Evolutionary conservation across 495 filamentous ascomycete species (phyloP).

Genomic region (Terfezia boudieri): DNA sequence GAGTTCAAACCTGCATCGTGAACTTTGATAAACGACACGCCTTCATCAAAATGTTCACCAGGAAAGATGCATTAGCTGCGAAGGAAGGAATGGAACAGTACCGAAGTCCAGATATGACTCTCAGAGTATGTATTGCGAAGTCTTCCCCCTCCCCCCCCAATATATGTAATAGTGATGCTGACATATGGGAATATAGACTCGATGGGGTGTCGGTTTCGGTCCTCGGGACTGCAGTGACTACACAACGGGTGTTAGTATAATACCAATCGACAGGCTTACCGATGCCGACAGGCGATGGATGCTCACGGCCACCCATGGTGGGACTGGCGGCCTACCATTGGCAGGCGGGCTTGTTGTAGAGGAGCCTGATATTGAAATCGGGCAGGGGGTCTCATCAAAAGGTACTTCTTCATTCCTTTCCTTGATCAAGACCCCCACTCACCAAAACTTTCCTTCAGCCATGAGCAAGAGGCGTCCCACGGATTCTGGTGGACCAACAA

Average conservation of each 20-base stretch:
- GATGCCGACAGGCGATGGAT: constrained; percentile 97
- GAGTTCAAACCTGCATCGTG: constrained; percentile 92
- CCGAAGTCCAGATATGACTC: constrained; percentile 45
- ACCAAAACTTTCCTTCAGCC: constrained; percentile 4
- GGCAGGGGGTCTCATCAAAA: constrained; percentile 88
- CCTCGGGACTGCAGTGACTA: constrained; percentile 97
- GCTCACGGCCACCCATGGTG: constrained; percentile 79
- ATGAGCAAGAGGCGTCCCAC: constrained; percentile 20
- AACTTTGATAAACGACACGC: constrained; percentile 94
- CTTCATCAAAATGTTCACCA: constrained; percentile 94
- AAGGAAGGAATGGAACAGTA: constrained; percentile 80
- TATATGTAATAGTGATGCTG: constrained; percentile 6
- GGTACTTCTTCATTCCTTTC: constrained; percentile 3
- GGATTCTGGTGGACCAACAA: constrained; percentile 15
- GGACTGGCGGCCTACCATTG: constrained; percentile 64
- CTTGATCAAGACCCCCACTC: neutral
- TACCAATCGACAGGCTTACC: constrained; percentile 75
- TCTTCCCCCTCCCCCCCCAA: neutral
- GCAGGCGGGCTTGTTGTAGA: constrained; percentile 73
- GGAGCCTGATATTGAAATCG: constrained; percentile 96
- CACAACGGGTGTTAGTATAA: constrained; percentile 71
- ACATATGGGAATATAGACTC: constrained; percentile 35
- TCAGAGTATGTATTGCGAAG: constrained; percentile 39
- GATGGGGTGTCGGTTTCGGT: constrained; percentile 95
- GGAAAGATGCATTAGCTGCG: constrained; percentile 59